Conservation (phyloP, 306 rosid species). For the Prunus armeniaca region DNA sequence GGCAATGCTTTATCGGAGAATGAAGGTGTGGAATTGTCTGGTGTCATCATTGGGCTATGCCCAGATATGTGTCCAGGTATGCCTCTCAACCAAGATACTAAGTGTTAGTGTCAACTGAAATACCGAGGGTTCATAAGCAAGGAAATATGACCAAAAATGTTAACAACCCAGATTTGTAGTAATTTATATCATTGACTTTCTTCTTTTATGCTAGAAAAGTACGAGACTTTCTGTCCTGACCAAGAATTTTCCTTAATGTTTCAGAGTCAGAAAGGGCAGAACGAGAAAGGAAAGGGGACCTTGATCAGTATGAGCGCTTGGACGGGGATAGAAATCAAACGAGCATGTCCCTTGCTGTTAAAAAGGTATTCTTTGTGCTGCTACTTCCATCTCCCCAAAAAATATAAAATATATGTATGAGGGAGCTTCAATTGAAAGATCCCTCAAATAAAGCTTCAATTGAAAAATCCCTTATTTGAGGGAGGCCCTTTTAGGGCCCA, state of each 20-base stretch:
- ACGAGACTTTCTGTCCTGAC: background rate
- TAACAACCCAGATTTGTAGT: slow-evolving; percentile 3
- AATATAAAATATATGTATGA: background rate
- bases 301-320: slow-evolving; percentile 86
- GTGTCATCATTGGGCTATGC: slow-evolving; percentile 69
- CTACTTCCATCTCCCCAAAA: background rate
- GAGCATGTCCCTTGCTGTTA: slow-evolving; percentile 77
- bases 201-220: slow-evolving; percentile 14
- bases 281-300: slow-evolving; percentile 99
- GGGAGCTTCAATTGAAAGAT: too few relatives aligned
- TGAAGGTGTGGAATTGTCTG: slow-evolving; percentile 55
- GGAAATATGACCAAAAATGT: background rate
- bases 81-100: slow-evolving; percentile 24
- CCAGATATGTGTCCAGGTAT: slow-evolving; percentile 98
- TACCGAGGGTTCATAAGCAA: background rate
- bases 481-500: too few relatives aligned
- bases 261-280: slow-evolving; percentile 90
- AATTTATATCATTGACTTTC: slow-evolving; percentile 1
- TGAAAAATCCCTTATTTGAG: too few relatives aligned
- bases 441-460: too few relatives aligned
- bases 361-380: slow-evolving; percentile 60
- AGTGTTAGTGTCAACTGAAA: background rate
- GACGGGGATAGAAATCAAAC: slow-evolving; percentile 95
- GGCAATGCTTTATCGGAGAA: slow-evolving; percentile 43
- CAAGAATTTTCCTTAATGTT: slow-evolving; percentile 16